These are phyloP conservation scores for Septoria petroselini DNA, from an alignment of 2,329 filamentous ascomycete genomes.

Conservation along the genomic window DNA sequence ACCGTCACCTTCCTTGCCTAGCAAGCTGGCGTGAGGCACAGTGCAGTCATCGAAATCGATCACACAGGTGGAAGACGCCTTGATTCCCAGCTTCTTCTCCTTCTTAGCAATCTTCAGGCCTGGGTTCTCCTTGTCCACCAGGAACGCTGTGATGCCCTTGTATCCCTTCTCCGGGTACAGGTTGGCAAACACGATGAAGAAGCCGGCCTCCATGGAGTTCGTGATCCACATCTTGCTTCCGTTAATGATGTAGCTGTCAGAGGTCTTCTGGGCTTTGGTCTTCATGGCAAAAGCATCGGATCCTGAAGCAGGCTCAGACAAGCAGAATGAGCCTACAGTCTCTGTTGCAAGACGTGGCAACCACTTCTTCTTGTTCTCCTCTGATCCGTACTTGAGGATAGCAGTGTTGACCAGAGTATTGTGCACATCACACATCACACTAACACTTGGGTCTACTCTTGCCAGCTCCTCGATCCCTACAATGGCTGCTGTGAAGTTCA, in stretches of 20 bases:
- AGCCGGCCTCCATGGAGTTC: constrained; percentile 86
- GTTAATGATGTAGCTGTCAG: constrained; percentile 78
- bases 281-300: constrained; percentile 94
- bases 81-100: constrained; percentile 99
- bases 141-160: constrained; percentile 93
- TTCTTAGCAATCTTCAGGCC: constrained; percentile 98
- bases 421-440: constrained; percentile 93
- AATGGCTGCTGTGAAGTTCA: constrained; percentile 98
- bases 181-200: constrained; percentile 99
- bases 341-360: constrained; percentile 85
- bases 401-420: constrained; percentile 97
- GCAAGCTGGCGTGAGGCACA: constrained; percentile 79
- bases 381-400: constrained; percentile 77
- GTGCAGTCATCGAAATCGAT: constrained; percentile 96
- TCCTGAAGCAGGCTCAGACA: constrained; percentile 61
- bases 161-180: constrained; percentile 88
- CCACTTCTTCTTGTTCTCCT: constrained; percentile 76
- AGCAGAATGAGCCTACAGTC: constrained; percentile 61
- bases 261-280: constrained; percentile 82
- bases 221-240: constrained; percentile 99
- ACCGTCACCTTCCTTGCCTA: constrained; percentile 84
- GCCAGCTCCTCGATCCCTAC: constrained; percentile 96
- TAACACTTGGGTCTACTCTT: constrained; percentile 88
- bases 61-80: constrained; percentile 92
- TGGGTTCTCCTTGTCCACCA: constrained; percentile 83